phyloP scores from a whole-genome alignment of 2,329 filamentous ascomycete genomes.

The Ophiocordyceps robertsii region DNA sequence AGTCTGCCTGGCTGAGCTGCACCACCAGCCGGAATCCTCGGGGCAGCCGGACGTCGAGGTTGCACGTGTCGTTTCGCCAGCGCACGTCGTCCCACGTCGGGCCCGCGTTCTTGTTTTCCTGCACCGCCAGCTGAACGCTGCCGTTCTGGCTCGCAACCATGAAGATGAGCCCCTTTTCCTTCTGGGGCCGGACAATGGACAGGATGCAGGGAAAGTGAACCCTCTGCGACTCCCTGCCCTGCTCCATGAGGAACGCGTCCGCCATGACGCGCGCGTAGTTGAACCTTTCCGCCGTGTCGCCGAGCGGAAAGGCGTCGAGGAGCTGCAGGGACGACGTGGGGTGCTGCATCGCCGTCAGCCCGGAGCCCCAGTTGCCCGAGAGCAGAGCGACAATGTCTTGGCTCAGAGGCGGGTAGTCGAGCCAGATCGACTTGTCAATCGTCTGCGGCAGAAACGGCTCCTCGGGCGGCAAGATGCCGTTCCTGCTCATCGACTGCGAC shows the following conservation, averaged over 20 bases:
- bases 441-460: constrained; percentile 59
- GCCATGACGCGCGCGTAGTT: constrained; percentile 69
- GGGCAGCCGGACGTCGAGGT: constrained; percentile 57
- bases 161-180: constrained; percentile 57
- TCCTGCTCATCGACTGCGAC: constrained; percentile 70
- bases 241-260: constrained; percentile 61
- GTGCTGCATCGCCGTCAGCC: constrained; percentile 32
- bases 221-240: constrained; percentile 53
- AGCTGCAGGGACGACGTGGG: constrained; percentile 36
- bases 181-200: constrained; percentile 57
- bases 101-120: constrained; percentile 51
- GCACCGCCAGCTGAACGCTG: constrained; percentile 61
- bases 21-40: constrained; percentile 63
- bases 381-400: constrained; percentile 60
- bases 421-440: constrained; percentile 71
- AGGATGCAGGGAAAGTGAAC: constrained; percentile 62
- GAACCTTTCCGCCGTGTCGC: constrained; percentile 62
- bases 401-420: constrained; percentile 61
- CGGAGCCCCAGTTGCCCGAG: constrained; percentile 43
- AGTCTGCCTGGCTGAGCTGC: constrained; percentile 64
- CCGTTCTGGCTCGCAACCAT: constrained; percentile 70
- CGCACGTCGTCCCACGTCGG: constrained; percentile 71
- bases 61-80: constrained; percentile 57
- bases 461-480: constrained; percentile 61
- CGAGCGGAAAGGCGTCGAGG: constrained; percentile 58